Percentiles rank a stretch among this genome's conserved stretches.
These are phyloP conservation scores for Metarhizium humberi DNA, from an alignment of 2,329 filamentous ascomycete genomes.

Conservation along the genomic window DNA sequence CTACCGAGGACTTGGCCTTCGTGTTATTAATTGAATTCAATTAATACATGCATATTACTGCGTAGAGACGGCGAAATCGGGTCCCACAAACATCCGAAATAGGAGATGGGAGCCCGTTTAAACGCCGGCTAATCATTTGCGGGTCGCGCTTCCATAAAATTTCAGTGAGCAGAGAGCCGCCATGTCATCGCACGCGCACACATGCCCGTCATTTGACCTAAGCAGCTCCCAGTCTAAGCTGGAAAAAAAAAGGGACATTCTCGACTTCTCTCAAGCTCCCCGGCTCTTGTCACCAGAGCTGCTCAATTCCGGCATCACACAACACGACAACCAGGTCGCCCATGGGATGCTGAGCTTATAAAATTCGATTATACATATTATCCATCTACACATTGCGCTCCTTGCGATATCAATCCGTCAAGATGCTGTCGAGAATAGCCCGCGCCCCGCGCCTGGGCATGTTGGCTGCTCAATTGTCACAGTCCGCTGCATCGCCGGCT, in stretches of 20 bases:
- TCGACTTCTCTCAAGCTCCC: not conserved
- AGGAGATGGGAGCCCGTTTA: not conserved
- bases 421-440: conserved; percentile 31
- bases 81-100: no score
- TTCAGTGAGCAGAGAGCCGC: not conserved
- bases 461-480: conserved; percentile 18
- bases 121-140: conserved; percentile 2
- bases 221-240: not conserved
- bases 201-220: not conserved
- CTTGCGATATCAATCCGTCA: conserved; percentile 2
- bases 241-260: not conserved
- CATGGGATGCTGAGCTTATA: conserved; percentile 3
- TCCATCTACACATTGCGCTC: not conserved
- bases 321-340: not conserved
- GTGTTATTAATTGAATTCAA: no score
- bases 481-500: conserved; percentile 15
- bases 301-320: not conserved
- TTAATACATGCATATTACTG: no score
- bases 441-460: conserved; percentile 23
- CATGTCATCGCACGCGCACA: conserved; percentile 1
- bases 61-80: no score
- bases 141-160: not conserved
- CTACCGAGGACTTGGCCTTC: no score
- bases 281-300: not conserved
- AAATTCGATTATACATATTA: not conserved